Evolutionary conservation across 805 yeast species (phyloP), one percentile per base, ranked within the genome.

Genomic region (Priceomyces fermenticarens): DNA sequence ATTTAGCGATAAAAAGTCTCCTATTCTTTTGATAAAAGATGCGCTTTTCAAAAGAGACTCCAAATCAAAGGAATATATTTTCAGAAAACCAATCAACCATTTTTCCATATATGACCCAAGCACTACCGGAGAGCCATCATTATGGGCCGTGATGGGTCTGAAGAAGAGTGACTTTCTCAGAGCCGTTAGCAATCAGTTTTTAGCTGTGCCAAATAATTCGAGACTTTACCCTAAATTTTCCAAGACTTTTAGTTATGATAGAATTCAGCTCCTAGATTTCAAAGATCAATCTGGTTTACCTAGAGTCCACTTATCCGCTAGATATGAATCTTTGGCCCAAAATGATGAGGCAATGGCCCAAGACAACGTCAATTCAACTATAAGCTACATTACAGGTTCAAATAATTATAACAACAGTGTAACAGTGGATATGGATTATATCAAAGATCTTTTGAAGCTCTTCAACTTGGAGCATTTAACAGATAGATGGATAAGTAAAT

Each of bases 401-500:
- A 63, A 75, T 51, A 74, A 81, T 12, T 73, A 79, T 57, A 62
- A 64, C 40, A 72, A 58, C 49, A 68, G 65, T 38, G 33, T 29
- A 9, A 38, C 39, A 5, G 41, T 46, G 9, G 43, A 42, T 39
- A 46, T 54, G 26, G 54, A 51, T 0, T 58, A 69, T 27, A 68
- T 81, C 8, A 59, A 66, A 1, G 48, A 56, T 1, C 63, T 85
- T 14, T 52, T 85, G 8, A 58, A 66, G 3, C 62, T 65, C 23
- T 72, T 93, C 41, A 69, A 77, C 36, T 65, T 91, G 44, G 61
- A 58, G 4, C 81, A 77, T 0, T 60, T 89, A 36, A 70, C 78
- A 40, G 72, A 79, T 41, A 77, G 88, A 44, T 91, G 95, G 88
- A 78, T 86, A 27, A 87, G 88, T 58, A 86, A 91, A 0, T 67